Percentiles rank a stretch among this genome's conserved stretches.
Evolutionary conservation across 2,329 filamentous ascomycete genomes (phyloP).

Genomic region (Calonectria ilicicola): DNA sequence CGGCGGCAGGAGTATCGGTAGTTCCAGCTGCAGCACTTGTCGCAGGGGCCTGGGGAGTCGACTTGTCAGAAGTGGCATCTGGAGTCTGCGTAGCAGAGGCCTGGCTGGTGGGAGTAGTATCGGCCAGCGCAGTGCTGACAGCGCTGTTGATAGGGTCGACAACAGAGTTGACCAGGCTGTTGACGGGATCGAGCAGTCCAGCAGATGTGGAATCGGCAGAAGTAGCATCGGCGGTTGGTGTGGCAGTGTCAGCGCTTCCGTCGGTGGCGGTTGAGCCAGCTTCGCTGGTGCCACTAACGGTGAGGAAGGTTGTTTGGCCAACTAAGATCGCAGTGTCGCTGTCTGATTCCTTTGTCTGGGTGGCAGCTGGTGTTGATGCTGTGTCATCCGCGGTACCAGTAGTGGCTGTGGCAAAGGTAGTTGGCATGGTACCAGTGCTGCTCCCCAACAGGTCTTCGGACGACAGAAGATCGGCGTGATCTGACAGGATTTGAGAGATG

Average conservation of each 20-base stretch:
- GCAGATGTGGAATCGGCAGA: background rate
- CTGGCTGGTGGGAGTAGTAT: background rate
- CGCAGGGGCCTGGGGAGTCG: background rate
- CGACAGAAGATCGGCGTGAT: background rate
- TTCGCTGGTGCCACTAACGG: constrained; percentile 10
- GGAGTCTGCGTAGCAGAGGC: background rate
- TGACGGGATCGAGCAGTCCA: background rate
- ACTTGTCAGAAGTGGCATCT: background rate
- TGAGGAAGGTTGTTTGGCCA: constrained; percentile 41
- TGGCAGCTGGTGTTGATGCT: background rate
- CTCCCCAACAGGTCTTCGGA: background rate
- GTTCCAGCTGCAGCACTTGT: background rate
- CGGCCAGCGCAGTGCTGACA: background rate
- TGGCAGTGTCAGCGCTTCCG: background rate
- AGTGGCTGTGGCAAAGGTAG: background rate
- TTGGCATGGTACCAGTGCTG: background rate
- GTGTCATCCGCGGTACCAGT: background rate
- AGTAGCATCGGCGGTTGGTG: background rate
- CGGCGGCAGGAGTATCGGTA: background rate
- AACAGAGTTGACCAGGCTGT: background rate
- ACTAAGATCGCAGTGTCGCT: constrained; percentile 42
- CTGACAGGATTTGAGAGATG: background rate
- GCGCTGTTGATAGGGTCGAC: background rate
- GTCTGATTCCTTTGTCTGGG: constrained; percentile 14
- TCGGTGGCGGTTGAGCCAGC: background rate